A percentile compares a stretch with the other conserved stretches of the same genome.
These are phyloP conservation scores for Kappamyces sp. DNA, from an alignment of 192 early-diverging fungal genomes.

Conservation along the genomic window DNA sequence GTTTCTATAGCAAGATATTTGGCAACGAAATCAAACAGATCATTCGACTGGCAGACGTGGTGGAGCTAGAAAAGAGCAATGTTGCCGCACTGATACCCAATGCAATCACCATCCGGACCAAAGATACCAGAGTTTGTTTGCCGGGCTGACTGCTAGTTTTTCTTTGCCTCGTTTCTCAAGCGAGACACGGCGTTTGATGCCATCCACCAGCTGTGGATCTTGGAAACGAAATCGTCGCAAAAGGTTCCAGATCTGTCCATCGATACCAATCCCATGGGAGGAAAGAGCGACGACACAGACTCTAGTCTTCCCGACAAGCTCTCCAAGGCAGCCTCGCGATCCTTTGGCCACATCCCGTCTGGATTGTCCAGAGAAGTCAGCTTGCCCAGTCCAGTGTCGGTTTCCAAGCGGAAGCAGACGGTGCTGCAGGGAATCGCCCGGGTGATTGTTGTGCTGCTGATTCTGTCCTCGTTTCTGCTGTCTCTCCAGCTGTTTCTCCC, in stretches of 20 bases:
- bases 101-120: slow-evolving; percentile 77
- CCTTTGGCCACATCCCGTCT: background rate
- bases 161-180: slow-evolving; percentile 80
- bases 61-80: slow-evolving; percentile 76
- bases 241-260: background rate
- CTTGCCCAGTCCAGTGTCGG: background rate
- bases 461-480: no score
- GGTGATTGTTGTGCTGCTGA: no score
- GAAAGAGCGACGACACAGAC: background rate
- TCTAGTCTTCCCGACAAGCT: background rate
- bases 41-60: slow-evolving; percentile 69
- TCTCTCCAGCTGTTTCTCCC: no score
- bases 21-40: slow-evolving; percentile 74
- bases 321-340: background rate
- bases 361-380: background rate
- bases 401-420: background rate
- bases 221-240: slow-evolving; percentile 17
- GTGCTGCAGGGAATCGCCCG: no score
- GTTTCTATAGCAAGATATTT: slow-evolving; percentile 86
- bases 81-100: slow-evolving; percentile 84
- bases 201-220: slow-evolving; percentile 31
- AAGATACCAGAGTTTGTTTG: slow-evolving; percentile 49
- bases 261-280: background rate
- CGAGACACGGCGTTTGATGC: slow-evolving; percentile 57
- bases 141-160: slow-evolving; percentile 44